Evolutionary conservation across 495 filamentous ascomycete species (phyloP).

Genomic region (Rostrohypoxylon terebratum): DNA sequence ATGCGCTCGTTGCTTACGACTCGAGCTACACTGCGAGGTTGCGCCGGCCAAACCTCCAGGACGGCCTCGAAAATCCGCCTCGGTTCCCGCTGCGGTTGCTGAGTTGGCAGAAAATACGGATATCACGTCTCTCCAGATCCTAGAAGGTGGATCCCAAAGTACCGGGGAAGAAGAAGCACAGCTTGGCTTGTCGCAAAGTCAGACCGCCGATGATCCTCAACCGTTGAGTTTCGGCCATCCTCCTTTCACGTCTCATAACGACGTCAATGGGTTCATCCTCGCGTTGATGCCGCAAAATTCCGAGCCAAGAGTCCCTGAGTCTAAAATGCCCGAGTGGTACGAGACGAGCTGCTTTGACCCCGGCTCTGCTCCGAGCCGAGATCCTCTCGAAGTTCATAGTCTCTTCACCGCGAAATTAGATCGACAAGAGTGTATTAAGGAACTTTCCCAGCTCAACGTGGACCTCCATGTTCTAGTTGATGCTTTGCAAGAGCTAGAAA

Average conservation of each 20-base stretch:
- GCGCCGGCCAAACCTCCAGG: constrained; percentile 39
- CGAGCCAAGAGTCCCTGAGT: constrained; percentile 12
- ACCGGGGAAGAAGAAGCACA: neutral
- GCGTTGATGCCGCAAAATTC: neutral
- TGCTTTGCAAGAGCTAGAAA: constrained; percentile 5
- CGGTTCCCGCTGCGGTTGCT: neutral
- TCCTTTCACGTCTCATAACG: neutral
- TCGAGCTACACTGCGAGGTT: constrained; percentile 34
- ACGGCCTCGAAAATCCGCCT: constrained; percentile 28
- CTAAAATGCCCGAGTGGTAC: constrained; percentile 19
- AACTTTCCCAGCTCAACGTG: constrained; percentile 39
- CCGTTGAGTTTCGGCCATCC: neutral
- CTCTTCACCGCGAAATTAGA: constrained; percentile 36
- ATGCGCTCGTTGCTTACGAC: constrained; percentile 40
- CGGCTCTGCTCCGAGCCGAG: constrained; percentile 1
- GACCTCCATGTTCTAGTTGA: constrained; percentile 25
- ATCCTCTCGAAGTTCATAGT: constrained; percentile 33
- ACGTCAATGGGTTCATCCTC: neutral
- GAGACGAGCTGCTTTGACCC: constrained; percentile 3
- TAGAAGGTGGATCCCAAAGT: neutral
- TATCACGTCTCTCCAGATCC: neutral
- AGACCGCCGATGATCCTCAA: neutral
- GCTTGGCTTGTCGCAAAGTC: neutral
- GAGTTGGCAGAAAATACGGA: neutral
- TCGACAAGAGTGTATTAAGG: constrained; percentile 34